Evolutionary conservation across 805 yeast genomes (phyloP), one percentile per base, ranked within the genome.

Genomic region (Candida nonsorbophila): DNA sequence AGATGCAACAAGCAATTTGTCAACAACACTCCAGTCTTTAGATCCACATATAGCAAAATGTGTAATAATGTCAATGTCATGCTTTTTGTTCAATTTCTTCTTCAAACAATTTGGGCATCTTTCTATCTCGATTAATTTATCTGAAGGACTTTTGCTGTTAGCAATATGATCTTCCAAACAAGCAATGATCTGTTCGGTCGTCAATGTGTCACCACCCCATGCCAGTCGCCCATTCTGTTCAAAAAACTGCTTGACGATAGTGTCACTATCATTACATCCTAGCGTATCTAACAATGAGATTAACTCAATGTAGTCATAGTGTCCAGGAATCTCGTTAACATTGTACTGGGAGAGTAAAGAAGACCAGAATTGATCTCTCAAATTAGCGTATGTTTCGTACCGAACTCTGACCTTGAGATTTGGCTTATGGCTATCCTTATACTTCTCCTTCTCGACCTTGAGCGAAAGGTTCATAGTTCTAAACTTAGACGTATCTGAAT

Each of bases 11-110:
- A 83, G 55, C 5, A 79, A 51, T 42, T 79, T 74, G 37, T 77
- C 76, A 15, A 78, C 81, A 18, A 75, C 67, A 27, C 80, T 72
- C 84, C 87, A 79, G 34, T 81, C 84, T 35, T 79, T 77, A 16
- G 82, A 75, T 0, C 85, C 78, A 55, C 98, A 92, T 2, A 85
- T 74, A 0, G 95, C 90, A 30, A 88, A 71, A 58, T 90, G 98
- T 1, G 84, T 77, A n/a, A 85, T 74, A 30, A 84, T 74, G 42
- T 86, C 94, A 22, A 71, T 48, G 44, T 79, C 79, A 32, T 70
- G 68, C 31, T 67, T 63, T 29, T 68, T 67, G 4, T 65, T 55
- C 16, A 77, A 62, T 24, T 81, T 58, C 12, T 80, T 75, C 40
- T 72, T 71, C 29, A 69, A 67, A 55, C 97, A 92, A 7, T 82